phyloP scores from a whole-genome alignment of 192 early-diverging fungal genomes.

The Coemansia sp. region DNA sequence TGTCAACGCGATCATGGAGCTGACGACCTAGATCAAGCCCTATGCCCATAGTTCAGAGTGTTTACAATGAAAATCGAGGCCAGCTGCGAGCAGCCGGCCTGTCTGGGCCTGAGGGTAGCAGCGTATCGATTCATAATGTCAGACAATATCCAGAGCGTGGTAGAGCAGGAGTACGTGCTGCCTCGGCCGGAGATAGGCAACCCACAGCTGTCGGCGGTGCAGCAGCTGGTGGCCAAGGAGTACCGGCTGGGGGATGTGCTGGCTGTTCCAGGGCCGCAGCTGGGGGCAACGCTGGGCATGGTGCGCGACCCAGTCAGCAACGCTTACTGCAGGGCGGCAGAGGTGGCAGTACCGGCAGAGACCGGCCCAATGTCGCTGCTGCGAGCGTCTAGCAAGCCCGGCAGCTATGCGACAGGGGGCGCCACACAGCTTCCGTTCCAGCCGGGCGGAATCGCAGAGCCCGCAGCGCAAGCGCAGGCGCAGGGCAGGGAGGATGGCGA shows the following conservation, averaged over 20 bases:
- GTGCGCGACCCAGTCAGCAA: conserved; percentile 31
- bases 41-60: no score
- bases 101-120: no score
- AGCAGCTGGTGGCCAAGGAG: conserved; percentile 5
- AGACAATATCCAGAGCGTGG: conserved; percentile 14
- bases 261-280: conserved; percentile 14
- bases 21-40: no score
- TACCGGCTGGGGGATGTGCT: conserved; percentile 18
- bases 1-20: conserved; percentile 95
- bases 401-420: conserved; percentile 28
- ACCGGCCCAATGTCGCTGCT: conserved; percentile 32
- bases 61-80: no score
- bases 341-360: conserved; percentile 2
- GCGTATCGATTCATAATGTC: no score
- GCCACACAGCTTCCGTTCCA: conserved; percentile 36
- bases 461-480: background rate
- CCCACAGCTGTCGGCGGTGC: conserved; percentile 26
- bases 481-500: background rate
- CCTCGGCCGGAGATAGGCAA: conserved; percentile 13
- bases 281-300: conserved; percentile 20
- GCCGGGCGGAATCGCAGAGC: conserved; percentile 27
- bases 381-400: conserved; percentile 14
- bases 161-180: conserved; percentile 35
- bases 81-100: no score
- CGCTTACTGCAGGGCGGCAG: conserved; percentile 28